Evolutionary conservation across 768 basidiomycete genomes (phyloP).

Genomic region (Leccinum barrowsii): DNA sequence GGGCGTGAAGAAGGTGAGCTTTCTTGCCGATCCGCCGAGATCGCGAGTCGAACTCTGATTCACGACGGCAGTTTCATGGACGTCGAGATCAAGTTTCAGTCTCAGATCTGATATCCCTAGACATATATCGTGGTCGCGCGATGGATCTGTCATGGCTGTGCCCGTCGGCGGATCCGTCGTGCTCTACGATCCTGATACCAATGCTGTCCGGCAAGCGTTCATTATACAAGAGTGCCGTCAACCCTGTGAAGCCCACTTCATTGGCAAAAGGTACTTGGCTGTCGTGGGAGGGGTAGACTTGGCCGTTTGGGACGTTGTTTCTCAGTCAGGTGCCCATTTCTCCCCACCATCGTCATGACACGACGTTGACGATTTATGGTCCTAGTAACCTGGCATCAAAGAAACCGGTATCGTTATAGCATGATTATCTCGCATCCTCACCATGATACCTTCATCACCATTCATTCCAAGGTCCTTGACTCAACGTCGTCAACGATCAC

Average conservation of each 20-base stretch:
- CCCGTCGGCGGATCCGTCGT: constrained; percentile 63
- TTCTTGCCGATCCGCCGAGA: not conserved
- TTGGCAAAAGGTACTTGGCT: constrained; percentile 65
- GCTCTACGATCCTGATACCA: constrained; percentile 70
- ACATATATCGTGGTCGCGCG: constrained; percentile 74
- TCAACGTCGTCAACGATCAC: constrained; percentile 38
- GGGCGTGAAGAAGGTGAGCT: constrained; percentile 51
- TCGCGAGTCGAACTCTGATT: not conserved
- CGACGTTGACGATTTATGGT: not conserved
- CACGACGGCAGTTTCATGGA: constrained; percentile 54
- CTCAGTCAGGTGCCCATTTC: constrained; percentile 47
- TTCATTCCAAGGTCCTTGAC: constrained; percentile 38
- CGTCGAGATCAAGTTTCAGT: constrained; percentile 65
- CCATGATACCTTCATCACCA: constrained; percentile 57
- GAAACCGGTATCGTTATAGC: constrained; percentile 35
- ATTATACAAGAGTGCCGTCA: constrained; percentile 50
- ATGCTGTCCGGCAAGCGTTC: constrained; percentile 56
- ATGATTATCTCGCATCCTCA: constrained; percentile 53
- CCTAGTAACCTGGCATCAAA: constrained; percentile 60
- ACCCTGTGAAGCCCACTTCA: constrained; percentile 52
- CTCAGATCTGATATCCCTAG: constrained; percentile 68
- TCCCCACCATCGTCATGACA: not conserved
- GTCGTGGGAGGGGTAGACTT: constrained; percentile 47
- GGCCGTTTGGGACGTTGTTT: constrained; percentile 71
- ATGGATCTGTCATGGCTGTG: constrained; percentile 82